Conservation (phyloP, 108 stramenopile species). For the Seminavis robusta region DNA sequence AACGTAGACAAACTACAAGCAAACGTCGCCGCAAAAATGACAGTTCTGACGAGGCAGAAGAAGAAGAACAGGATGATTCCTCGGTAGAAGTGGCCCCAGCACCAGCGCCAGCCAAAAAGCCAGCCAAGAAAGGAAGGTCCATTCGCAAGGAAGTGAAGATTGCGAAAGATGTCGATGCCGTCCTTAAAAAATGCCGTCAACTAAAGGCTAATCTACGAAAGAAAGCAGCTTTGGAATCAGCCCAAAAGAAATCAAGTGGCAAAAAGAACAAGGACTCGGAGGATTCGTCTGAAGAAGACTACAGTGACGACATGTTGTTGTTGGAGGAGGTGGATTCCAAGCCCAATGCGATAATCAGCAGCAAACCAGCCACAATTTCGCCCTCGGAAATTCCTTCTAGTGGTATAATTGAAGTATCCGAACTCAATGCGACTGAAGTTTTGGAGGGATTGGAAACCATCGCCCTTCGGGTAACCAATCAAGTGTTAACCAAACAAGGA, state of each 20-base stretch:
- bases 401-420: conserved; percentile 73
- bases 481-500: conserved; percentile 62
- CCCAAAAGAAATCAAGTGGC: no score
- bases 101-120: no score
- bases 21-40: no score
- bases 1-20: no score
- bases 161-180: conserved; percentile 67
- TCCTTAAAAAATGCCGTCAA: conserved; percentile 63
- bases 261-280: conserved; percentile 6
- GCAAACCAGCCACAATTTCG: conserved; percentile 16
- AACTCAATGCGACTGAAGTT: conserved; percentile 64
- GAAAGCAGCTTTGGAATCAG: no score
- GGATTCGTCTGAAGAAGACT: conserved; percentile 7
- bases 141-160: no score
- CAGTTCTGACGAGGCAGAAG: no score
- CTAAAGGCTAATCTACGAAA: conserved; percentile 41
- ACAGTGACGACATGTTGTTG: conserved; percentile 10
- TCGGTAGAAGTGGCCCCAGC: no score
- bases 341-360: conserved; percentile 6
- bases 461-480: conserved; percentile 59
- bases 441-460: conserved; percentile 81
- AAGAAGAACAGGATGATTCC: no score
- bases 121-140: no score
- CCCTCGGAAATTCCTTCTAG: background rate
- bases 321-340: background rate